Evolutionary conservation across 2,329 filamentous ascomycete genomes (phyloP), one percentile per base, ranked within the genome.

Genomic region (Chaetomium olivaceum): DNA sequence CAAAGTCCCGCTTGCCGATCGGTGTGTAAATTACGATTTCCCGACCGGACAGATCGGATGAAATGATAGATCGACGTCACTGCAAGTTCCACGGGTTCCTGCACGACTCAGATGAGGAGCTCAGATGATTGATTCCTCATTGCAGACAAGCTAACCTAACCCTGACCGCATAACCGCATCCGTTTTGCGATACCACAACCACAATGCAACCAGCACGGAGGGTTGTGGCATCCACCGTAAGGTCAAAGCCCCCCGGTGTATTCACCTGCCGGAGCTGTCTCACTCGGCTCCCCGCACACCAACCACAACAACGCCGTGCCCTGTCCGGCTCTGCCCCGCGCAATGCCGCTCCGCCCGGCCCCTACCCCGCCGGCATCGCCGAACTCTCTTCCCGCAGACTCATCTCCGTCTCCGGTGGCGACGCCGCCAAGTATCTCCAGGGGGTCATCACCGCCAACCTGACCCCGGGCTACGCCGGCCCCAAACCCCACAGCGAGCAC

Each of bases 391-490:
- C 89, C 70, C 91, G 95, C 58, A 87, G 88, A 61, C 83, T 98
- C 54, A 88, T 99, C 71, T 89, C 89, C 50, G 81, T 98, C 68
- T 85, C 88, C 19, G 95, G 95, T 2, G 83, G 83, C 3, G 94
- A 97, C 73, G 88, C 92, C 36, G 85, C 90, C 56, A 89, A 90
- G 71, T 98, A 93, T 77, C 85, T 99, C 2, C 93, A 98, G 76
- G 93, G 94, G 62, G 86, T 96, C 64, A 86, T 95, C 69, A 97
- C 94, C 0, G 86, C 89, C 68, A 90, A 89, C 68, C 85, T 92
- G 68, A 62, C 58, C 43, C 54, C 63, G 68, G 29, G 69, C 79
- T 23, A 57, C 16, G 3, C 50, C 36, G 66, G 74, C 77, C 67
- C 67, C 73, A 69, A 50, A 69, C 73, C 54, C 57, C 9, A n/a